Percentiles rank a stretch among this genome's conserved stretches.
Evolutionary conservation across 106 monocot genomes (phyloP).

Genomic region (Phalaenopsis equestris): DNA sequence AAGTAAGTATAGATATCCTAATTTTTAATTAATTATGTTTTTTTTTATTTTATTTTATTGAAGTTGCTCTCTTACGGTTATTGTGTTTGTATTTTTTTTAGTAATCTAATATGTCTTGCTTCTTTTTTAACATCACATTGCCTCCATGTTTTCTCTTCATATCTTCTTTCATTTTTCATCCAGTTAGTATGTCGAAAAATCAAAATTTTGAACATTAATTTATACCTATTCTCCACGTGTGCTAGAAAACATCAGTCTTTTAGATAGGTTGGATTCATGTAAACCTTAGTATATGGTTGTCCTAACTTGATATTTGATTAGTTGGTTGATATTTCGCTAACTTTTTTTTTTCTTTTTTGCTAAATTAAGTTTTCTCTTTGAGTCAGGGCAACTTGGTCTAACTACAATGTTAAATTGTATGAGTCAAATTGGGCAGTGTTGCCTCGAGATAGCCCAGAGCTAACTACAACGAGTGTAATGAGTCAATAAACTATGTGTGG

Average conservation of each 20-base stretch:
- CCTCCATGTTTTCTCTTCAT: neutral
- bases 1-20: conserved; percentile 29
- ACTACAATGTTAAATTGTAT: neutral
- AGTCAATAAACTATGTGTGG: too few relatives aligned
- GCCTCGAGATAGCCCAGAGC: neutral
- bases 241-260: neutral
- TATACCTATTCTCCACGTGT: neutral
- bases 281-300: neutral
- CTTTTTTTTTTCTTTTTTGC: neutral
- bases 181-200: neutral
- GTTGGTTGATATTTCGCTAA: too few relatives aligned
- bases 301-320: neutral
- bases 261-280: neutral
- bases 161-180: neutral
- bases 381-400: neutral
- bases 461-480: too few relatives aligned
- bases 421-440: neutral
- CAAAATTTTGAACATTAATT: neutral
- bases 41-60: neutral
- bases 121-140: neutral
- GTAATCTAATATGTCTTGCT: neutral
- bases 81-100: neutral
- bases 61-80: neutral
- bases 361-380: neutral
- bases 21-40: neutral